Evolutionary conservation across 305 asterid species (phyloP), one percentile per base, ranked within the genome.

Genomic region (Galium porrigens): DNA sequence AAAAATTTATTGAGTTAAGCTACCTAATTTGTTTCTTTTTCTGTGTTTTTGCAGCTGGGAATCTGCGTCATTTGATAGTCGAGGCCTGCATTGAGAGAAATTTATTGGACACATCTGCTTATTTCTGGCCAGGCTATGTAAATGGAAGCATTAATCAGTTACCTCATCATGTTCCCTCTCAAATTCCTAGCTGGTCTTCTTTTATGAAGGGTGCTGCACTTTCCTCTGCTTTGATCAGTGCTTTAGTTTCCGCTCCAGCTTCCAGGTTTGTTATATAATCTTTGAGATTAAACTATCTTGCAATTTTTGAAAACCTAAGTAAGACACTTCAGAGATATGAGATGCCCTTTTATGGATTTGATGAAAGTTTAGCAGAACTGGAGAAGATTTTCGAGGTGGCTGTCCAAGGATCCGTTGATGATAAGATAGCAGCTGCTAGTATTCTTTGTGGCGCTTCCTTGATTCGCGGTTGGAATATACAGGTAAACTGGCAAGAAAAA

Each of bases 291-390:
- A 51, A 25, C 18, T 63, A 60, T 33, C 56, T 30, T 41, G 12
- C 32, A 67, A 44, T 27, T 34, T 42, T 17, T 60, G 42, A 25
- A 53, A 5, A 3, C n/a, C 14, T 11, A 41, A 41, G 14, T 7
- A 11, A 10, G 9, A 27, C 27, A 57, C 59, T 64, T 65, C 22
- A 7, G 57, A 30, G 22, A 41, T 41, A 61, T 70, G 70, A 68
- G 77, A 56, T 74, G 70, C 72, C 68, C 63, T 60, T 61, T 74
- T 63, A 85, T 91, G 86, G 83, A 80, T 85, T 75, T 84, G 77
- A 84, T 85, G 90, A 85, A 91, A 91, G 98, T 94, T 89, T 89
- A 73, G 91, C 90, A 81, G 98, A 91, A 81, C 82, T 89, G 7
- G 85, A 91, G 78, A 91, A 89, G 83, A 81, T 91, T 66, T 89